Conservation (phyloP, 345 rosid genomes). For the Salix udensis region DNA sequence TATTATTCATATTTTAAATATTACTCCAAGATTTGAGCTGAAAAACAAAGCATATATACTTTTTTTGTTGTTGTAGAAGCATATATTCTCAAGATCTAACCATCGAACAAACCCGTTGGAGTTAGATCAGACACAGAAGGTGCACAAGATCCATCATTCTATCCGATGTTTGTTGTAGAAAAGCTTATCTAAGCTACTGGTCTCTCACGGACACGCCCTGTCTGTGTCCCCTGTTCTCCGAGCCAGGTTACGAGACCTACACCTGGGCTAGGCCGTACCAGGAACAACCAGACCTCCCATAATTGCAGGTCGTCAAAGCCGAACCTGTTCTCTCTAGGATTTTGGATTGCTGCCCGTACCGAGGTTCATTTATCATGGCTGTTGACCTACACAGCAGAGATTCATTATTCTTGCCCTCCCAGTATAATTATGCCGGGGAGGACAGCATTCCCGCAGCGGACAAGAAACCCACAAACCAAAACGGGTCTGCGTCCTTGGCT, state of each 20-base stretch:
- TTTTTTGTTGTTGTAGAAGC: no score
- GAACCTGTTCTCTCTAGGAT: conserved; percentile 8
- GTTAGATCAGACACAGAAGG: background rate
- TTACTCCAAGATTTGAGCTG: no score
- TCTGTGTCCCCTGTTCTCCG: no score
- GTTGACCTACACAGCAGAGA: conserved; percentile 34
- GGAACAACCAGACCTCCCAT: background rate
- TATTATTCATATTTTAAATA: no score
- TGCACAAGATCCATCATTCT: no score
- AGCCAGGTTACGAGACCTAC: no score
- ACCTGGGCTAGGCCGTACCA: no score
- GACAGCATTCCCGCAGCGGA: background rate
- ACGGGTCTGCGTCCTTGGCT: conserved; percentile 15
- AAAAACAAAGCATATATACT: no score
- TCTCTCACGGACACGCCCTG: no score
- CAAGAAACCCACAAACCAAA: background rate
- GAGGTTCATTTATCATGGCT: conserved; percentile 38
- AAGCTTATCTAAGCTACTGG: no score
- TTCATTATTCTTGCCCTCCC: conserved; percentile 25
- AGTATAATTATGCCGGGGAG: conserved; percentile 1
- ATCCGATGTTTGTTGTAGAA: no score
- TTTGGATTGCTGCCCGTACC: background rate
- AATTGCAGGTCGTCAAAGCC: conserved; percentile 14
- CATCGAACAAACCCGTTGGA: background rate
- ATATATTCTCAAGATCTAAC: no score